Percentiles rank a stretch among this genome's conserved stretches.
phyloP scores from a whole-genome alignment of 75 land plant genomes.

The Cryptomeria japonica region DNA sequence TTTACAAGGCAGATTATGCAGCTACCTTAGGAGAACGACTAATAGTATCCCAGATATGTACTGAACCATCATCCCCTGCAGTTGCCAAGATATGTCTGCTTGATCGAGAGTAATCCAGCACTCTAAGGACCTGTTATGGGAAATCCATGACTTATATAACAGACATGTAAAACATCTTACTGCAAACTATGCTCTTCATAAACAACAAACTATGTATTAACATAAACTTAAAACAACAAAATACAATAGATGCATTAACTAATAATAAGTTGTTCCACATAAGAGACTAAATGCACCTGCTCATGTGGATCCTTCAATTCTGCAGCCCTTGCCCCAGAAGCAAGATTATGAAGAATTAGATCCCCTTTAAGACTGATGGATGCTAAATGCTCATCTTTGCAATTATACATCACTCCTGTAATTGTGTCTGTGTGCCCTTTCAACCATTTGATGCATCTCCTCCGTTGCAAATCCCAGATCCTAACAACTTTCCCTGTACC shows the following conservation, averaged over 20 bases:
- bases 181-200: not conserved
- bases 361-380: slow-evolving; percentile 93
- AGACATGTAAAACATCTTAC: slow-evolving; percentile 10
- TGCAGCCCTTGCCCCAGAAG: slow-evolving; percentile 83
- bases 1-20: not conserved
- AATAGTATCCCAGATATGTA: slow-evolving; percentile 97
- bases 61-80: slow-evolving; percentile 97
- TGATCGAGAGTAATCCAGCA: slow-evolving; percentile 93
- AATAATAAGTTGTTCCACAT: not conserved
- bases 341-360: slow-evolving; percentile 95
- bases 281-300: slow-evolving; percentile 60
- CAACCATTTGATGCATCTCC: slow-evolving; percentile 93
- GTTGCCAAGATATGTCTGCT: slow-evolving; percentile 87
- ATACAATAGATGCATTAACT: not conserved
- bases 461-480: slow-evolving; percentile 96
- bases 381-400: slow-evolving; percentile 95
- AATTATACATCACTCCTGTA: slow-evolving; percentile 91
- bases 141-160: slow-evolving; percentile 15
- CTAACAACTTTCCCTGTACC: slow-evolving; percentile 89
- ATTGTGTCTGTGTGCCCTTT: slow-evolving; percentile 90
- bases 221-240: not conserved
- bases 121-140: slow-evolving; percentile 77
- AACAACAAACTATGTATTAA: not conserved
- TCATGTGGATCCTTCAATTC: slow-evolving; percentile 88
- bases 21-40: slow-evolving; percentile 86